Base-by-base conservation (phyloP, 352 stramenopile genomes). In the Phytophthora pini region DNA sequence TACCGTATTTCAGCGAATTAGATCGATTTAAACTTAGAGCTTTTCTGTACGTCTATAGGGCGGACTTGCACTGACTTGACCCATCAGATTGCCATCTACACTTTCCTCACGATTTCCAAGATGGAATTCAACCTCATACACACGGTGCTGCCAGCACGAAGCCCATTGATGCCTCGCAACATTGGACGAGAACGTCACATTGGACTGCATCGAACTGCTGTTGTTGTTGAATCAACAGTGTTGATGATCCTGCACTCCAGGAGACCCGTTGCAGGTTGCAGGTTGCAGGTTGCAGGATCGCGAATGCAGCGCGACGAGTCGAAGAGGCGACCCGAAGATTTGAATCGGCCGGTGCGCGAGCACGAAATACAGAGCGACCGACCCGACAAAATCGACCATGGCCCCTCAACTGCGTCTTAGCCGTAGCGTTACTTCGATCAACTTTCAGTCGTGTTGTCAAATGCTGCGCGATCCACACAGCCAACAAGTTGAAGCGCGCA, bases 31-130 rank as follows among this genome's bases (percentile, higher is more conserved):
- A 24, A 11, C 8, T 36, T 36, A 36, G 10, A 34, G 24, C 2
- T 36, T 51, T 61, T 56, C 41, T 51, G 36, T 46, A 32, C 36
- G 55, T 15, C 40, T 52, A 72, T 68, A 72, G 51, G 58, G 60
- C 24, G 39, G 55, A 68, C 31, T 65, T 56, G 67, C 45, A 71
- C 67, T 71, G 67, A 67, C 66, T 74, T 61, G 53, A 68, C 62
- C 49, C 38, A 20, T 47, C 13, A 22, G 43, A 39, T 53, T 15
- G 46, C 31, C 40, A 53, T 27, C 26, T 27, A 49, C 24, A 26
- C 24, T 26, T 26, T 24, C n/a, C 50, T 31, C 5, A 36, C 38
- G 17, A 29, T 27, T 59, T 43, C 32, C 29, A 41, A n/a, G 38
- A 22, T 22, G 38, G 38, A 43, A 43, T 8, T 13, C 38, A 43